Evolutionary conservation across 2,329 filamentous ascomycete species (phyloP), one percentile per base, ranked within the genome.

Genomic region (Catunica adiposa): DNA sequence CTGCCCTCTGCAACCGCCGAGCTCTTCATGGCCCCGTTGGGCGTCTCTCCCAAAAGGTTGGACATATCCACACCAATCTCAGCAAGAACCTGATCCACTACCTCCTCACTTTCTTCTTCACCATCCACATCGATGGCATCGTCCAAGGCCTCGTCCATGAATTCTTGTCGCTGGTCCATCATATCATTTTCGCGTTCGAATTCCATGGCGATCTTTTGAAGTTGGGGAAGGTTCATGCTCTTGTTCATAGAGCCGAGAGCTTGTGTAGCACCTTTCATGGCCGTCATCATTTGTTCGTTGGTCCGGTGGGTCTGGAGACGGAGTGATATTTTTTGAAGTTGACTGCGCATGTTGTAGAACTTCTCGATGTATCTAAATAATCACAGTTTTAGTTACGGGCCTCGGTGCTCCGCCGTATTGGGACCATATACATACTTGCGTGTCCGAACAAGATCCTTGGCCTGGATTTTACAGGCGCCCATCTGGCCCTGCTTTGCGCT

Each of bases 251-350:
- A 94, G 55, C 89, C 89, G 6, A 98, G 74, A 2, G 95, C 83
- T 69, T 84, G 82, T 1, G 92, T 97, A 3, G 92, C 92, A 34
- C 92, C 92, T 70, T 96, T 98, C 92, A 98, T 97, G 7, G 89
- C 92, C 69, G 95, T 88, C 89, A 96, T 96, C 92, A 98, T 98
- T 70, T 97, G 90, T 69, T 98, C 92, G 69, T 98, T 98, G 62
- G 89, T 96, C 61, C 92, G 83, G 61, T 97, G 90, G 52, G 92
- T 98, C 87, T 97, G 92, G 65, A 98, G 89, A 47, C 90, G 82
- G 55, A 98, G 72, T 14, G 88, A 94, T 62, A 98, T 95, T 61
- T 94, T 92, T 67, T 98, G 92, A 61, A 98, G 72, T 68, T 97
- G 90, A 61, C 90, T 97, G 62, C 89, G 83, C 90, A 98, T 97